A percentile compares a stretch with the other conserved stretches of the same genome.
Conservation (phyloP, 2,329 filamentous ascomycete genomes). For the Venturia pyrina region DNA sequence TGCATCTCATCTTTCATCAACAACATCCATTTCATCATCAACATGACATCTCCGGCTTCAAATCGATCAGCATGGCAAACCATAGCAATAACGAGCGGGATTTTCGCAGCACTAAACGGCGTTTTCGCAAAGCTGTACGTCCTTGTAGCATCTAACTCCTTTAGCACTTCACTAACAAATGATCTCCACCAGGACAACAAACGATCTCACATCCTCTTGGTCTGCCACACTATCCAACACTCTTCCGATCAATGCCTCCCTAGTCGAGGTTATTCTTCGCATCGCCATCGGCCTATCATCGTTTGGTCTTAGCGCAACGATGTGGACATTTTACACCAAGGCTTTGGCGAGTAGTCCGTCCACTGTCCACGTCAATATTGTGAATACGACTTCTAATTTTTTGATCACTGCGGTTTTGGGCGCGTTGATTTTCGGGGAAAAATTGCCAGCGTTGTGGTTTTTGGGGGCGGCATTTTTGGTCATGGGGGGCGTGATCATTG, state of each 20-base stretch:
- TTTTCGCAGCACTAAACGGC: constrained; percentile 71
- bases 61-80: constrained; percentile 40
- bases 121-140: constrained; percentile 61
- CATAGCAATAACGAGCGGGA: constrained; percentile 62
- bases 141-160: background rate
- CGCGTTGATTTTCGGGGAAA: constrained; percentile 59
- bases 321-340: constrained; percentile 77
- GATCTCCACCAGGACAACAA: constrained; percentile 44
- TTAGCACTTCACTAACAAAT: background rate
- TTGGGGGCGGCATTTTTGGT: constrained; percentile 61
- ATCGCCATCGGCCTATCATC: constrained; percentile 65
- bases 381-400: constrained; percentile 77
- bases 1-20: background rate
- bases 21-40: background rate
- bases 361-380: constrained; percentile 69
- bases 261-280: constrained; percentile 41
- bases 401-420: constrained; percentile 67
- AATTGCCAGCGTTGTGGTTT: constrained; percentile 66
- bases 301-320: constrained; percentile 64
- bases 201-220: constrained; percentile 46
- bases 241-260: constrained; percentile 38
- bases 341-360: constrained; percentile 65
- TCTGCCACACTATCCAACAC: constrained; percentile 37
- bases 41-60: background rate
- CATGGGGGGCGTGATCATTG: constrained; percentile 69